These are phyloP conservation scores for Pseudocercospora cruenta DNA, from an alignment of 2,329 filamentous ascomycete genomes.

Conservation along the genomic window DNA sequence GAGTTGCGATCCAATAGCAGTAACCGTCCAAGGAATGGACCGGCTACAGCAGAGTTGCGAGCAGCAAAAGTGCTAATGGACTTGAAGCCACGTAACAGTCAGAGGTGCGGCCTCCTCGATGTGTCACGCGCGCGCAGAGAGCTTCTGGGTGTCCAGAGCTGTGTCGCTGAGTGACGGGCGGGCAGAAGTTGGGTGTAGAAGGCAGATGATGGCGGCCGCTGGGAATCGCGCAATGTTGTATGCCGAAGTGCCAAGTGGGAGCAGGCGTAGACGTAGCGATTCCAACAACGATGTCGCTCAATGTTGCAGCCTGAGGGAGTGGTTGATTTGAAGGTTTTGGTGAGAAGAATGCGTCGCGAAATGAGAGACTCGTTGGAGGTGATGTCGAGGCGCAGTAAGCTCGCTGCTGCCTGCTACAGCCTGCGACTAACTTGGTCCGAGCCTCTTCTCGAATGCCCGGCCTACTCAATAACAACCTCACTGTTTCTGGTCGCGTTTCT, in stretches of 20 bases:
- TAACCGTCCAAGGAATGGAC: constrained; percentile 3
- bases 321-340: not conserved
- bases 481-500: not conserved
- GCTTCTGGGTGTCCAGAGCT: not conserved
- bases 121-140: constrained; percentile 7
- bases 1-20: constrained; percentile 13
- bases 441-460: too few relatives aligned
- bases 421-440: not conserved
- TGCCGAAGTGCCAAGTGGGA: not conserved
- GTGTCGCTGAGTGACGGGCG: not conserved
- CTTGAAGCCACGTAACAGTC: not conserved
- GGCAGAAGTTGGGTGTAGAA: not conserved
- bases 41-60: not conserved
- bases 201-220: not conserved
- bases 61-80: not conserved
- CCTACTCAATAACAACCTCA: not conserved
- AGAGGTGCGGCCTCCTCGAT: constrained; percentile 3
- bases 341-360: not conserved
- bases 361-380: constrained; percentile 4
- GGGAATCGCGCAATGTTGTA: not conserved
- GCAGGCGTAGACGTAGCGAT: not conserved
- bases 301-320: constrained; percentile 1
- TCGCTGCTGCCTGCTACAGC: not conserved
- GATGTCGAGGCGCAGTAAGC: not conserved
- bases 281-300: not conserved